Evolutionary conservation across 1,139 yeast species (phyloP).

Genomic region (Debaryomyces sp.): DNA sequence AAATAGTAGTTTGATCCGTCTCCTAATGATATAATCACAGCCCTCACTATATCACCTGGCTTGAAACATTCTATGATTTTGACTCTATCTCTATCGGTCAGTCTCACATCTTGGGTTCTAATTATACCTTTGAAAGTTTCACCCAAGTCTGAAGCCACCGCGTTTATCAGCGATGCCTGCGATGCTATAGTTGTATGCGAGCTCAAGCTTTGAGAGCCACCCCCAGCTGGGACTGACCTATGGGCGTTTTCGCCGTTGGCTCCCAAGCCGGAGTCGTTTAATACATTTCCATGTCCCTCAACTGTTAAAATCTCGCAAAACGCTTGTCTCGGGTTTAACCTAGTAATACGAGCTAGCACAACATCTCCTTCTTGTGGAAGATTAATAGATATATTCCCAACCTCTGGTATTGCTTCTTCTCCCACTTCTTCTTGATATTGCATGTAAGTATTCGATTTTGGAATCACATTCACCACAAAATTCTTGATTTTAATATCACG

Average conservation of each 20-base stretch:
- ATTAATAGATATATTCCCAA: conserved; percentile 38
- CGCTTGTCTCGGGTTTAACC: conserved; percentile 71
- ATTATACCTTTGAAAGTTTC: conserved; percentile 92
- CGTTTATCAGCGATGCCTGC: conserved; percentile 34
- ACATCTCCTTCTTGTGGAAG: conserved; percentile 86
- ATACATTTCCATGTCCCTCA: conserved; percentile 62
- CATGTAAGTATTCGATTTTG: conserved; percentile 34
- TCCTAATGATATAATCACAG: conserved; percentile 80
- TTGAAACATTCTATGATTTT: conserved; percentile 75
- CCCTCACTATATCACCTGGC: conserved; percentile 94
- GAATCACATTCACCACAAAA: conserved; percentile 34
- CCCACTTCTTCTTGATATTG: conserved; percentile 28
- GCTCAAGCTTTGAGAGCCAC: conserved; percentile 52
- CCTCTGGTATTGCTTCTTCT: not conserved
- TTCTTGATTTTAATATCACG: conserved; percentile 13
- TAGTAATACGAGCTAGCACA: conserved; percentile 75
- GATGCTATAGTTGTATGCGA: conserved; percentile 51
- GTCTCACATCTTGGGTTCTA: conserved; percentile 84
- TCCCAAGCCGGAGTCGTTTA: conserved; percentile 69
- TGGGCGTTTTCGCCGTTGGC: conserved; percentile 56
- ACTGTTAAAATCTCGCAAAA: conserved; percentile 81
- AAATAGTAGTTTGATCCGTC: conserved; percentile 92
- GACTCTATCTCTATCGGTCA: conserved; percentile 88
- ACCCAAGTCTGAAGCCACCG: conserved; percentile 68
- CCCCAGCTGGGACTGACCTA: conserved; percentile 47